Base-by-base conservation (phyloP, 208 protist species). In the Wallacemonas sp. region DNA sequence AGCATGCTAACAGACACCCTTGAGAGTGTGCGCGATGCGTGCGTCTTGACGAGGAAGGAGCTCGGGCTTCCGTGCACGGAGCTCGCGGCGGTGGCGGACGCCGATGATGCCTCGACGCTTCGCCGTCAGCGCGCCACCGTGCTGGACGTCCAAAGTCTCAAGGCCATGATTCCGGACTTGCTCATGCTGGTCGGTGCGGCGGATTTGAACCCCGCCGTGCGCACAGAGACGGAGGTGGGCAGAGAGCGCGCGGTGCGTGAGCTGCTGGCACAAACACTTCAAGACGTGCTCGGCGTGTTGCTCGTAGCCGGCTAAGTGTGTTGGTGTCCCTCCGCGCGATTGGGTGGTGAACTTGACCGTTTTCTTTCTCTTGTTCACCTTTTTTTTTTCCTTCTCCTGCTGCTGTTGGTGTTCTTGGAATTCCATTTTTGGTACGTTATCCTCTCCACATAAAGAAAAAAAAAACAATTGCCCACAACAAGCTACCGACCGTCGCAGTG, bases 1-100 rank as follows among this genome's bases (percentile, higher is more conserved):
- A 74, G 61, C 25, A 46, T 64, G 57, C n/a, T 59, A 11, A 33
- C 10, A 10, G 52, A 59, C 5, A 26, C 52, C 10, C 32, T 59
- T 5, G 8, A 49, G 12, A 23, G 3, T 10, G 38, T 64, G 39
- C 14, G 10, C 20, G 57, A 64, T 4, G n/a, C 38, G 39, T 64
- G 57, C 38, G 25, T 11, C 25, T 3, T 31, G 18, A 23, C 20
- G 31, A 10, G 14, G 52, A 10, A n/a, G 12, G 20, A 59, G n/a
- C 0, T 26, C 5, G 48, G 44, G 7, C 22, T 50, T 7, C 16
- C n/a, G 22, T 4, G 49, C 25, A n/a, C n/a, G 20, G 49, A 26
- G 14, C 20, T 8, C 11, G n/a, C 5, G 25, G n/a, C 25, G 8
- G 49, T 41, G 36, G 36, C 36, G 7, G 36, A 7, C 49, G 0